A percentile compares a stretch with the other conserved stretches of the same genome.
Evolutionary conservation across 805 yeast species (phyloP).

Genomic region (Pichia scutulata): DNA sequence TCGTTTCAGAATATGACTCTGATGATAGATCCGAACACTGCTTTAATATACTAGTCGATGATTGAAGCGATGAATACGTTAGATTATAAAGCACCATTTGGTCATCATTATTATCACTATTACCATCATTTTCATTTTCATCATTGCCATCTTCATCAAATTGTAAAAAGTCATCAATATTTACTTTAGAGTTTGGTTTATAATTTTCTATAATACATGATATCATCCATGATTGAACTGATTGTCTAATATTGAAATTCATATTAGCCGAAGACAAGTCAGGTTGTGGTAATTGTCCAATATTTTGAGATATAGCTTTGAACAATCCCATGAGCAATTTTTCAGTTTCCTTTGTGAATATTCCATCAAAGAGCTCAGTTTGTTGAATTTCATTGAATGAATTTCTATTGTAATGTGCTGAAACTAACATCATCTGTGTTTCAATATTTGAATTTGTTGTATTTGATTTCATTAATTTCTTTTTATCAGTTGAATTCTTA

Average conservation of each 20-base stretch:
- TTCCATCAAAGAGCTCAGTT: conserved; percentile 14
- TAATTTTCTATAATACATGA: conserved; percentile 14
- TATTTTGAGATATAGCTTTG: background rate
- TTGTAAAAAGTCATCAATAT: conserved; percentile 17
- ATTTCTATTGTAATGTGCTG: conserved; percentile 14
- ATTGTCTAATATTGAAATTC: conserved; percentile 13
- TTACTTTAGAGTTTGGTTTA: background rate
- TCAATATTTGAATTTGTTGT: conserved; percentile 8
- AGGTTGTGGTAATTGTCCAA: background rate
- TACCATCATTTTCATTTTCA: conserved; percentile 10
- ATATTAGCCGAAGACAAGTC: background rate
- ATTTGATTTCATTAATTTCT: background rate
- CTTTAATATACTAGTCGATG: conserved; percentile 37
- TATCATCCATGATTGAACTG: conserved; percentile 33
- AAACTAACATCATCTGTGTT: conserved; percentile 18
- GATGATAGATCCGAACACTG: conserved; percentile 20
- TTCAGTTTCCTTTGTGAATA: conserved; percentile 21
- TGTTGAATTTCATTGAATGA: conserved; percentile 1
- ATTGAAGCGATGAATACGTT: conserved; percentile 28
- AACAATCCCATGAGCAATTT: conserved; percentile 9
- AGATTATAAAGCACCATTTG: conserved; percentile 9
- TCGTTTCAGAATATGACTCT: conserved; percentile 8
- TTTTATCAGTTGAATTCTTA: conserved; percentile 7
- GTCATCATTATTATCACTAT: conserved; percentile 9
- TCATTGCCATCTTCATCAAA: conserved; percentile 26